Evolutionary conservation across 2,329 filamentous ascomycete genomes (phyloP), one percentile per base, ranked within the genome.

Genomic region (Fusarium euwallaceae): DNA sequence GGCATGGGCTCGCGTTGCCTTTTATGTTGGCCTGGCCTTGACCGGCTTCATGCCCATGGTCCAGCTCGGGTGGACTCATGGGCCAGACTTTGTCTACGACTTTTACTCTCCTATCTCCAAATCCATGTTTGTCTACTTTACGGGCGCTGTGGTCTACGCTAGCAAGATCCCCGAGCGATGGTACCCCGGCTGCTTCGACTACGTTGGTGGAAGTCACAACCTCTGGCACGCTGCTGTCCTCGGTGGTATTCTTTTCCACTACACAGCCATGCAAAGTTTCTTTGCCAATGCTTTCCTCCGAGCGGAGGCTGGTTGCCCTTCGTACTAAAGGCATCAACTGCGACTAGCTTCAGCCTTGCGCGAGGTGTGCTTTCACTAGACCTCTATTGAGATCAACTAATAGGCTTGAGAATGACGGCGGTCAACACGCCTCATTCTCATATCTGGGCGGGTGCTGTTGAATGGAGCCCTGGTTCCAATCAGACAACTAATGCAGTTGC

Each of bases 181-280:
- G 93, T 93, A 89, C 77, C 97, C 97, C 0, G 97, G 97, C 60
- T 91, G 93, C 81, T 99, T 99, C 78, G 97, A 99, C 83, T 98
- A 98, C 81, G 89, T 97, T 45, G 97, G 97, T 43, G 95, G 95
- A 55, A 97, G 94, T 82, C 97, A 99, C 85, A 99, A 99, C 83
- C 91, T 99, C 68, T 99, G 97, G 97, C 97, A 99, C 83, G 84
- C 97, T 37, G 97, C 97, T 9, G 97, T 99, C 12, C 86, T 99
- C 32, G 95, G 95, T 17, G 97, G 97, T 12, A 99, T 99, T 67
- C 84, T 98, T n/a, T 98, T 98, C 82, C 97, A 99, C 83, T 99
- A 98, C 84, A 89, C 90, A 24, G 97, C 97, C 20, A 98, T 99
- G 96, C 94, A 98, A 83, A 90, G 95, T 66, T 97, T 99, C 83